These are phyloP conservation scores for Solanum peruvianum DNA, from an alignment of 257 asterid species.

Conservation along the genomic window DNA sequence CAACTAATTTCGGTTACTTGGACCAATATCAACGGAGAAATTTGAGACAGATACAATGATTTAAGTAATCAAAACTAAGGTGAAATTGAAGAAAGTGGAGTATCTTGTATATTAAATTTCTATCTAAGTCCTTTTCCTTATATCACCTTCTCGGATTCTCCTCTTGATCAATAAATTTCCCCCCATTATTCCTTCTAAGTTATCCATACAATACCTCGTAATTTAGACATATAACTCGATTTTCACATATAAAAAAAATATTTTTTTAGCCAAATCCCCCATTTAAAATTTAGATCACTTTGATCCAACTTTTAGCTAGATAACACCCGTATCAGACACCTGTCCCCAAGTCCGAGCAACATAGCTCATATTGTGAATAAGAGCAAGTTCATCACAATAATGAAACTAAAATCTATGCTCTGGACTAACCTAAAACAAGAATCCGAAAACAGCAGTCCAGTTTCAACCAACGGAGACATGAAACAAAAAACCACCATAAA, in stretches of 20 bases:
- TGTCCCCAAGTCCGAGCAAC: background rate
- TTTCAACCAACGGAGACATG: background rate
- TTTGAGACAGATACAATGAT: background rate
- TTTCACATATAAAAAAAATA: background rate
- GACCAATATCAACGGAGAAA: background rate
- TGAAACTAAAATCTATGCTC: background rate
- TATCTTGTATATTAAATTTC: background rate
- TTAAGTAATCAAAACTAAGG: background rate
- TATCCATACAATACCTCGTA: background rate
- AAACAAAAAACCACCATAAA: background rate
- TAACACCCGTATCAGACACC: background rate
- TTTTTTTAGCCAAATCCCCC: background rate
- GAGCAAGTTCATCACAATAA: background rate
- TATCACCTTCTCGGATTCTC: background rate
- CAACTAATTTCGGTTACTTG: background rate
- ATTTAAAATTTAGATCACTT: background rate
- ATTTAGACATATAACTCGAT: background rate
- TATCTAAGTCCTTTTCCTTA: background rate
- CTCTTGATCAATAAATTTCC: background rate
- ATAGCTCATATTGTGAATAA: background rate
- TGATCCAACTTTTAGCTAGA: background rate
- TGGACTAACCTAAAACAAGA: background rate
- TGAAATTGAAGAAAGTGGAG: background rate
- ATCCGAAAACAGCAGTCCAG: background rate
- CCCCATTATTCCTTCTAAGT: background rate